Evolutionary conservation across 1,139 yeast genomes (phyloP), one percentile per base, ranked within the genome.

Genomic region (Diutina pseudorugosa): DNA sequence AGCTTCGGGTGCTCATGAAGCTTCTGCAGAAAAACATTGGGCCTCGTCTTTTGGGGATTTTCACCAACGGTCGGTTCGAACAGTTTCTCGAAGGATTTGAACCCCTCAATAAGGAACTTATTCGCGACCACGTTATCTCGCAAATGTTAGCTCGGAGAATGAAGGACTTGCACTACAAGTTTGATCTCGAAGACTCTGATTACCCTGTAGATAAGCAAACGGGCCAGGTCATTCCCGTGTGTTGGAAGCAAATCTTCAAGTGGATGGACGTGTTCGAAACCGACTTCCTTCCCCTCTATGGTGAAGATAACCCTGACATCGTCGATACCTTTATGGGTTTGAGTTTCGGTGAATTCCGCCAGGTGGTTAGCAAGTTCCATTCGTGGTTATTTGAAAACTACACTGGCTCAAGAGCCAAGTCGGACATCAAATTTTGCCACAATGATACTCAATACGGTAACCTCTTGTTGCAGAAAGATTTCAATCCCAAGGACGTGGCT

Each of bases 361-460:
- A 61, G 8, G 62, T 72, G 27, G 67, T 87, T 14, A 60, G 61
- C 7, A 65, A 62, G 51, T 91, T 90, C 65, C 73, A 76, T 55
- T 63, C 70, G 8, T 88, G 93, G 91, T 68, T 93, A 27, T 74
- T 73, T 50, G 60, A 60, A n/a, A 71, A 76, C 54, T 82, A 84
- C 60, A 75, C 75, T 40, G 69, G 67, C 41, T 71, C 69, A 19
- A 67, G 64, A 7, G 67, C 83, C 54, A 66, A 75, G 42, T 65
- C 72, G 14, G 71, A 73, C 56, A 71, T 85, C 57, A 89, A 80
- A 41, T 93, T 93, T 63, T 89, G 97, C 60, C 98, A 91, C 66
- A 91, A 91, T 63, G 97, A 91, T 67, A 86, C 98, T 1, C 98
- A 93, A 66, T 93, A 93, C 64, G 98, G 98, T 42, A 93, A 93